phyloP scores from a whole-genome alignment of 2,329 filamentous ascomycete species.

The Trichophyton benhamiae region DNA sequence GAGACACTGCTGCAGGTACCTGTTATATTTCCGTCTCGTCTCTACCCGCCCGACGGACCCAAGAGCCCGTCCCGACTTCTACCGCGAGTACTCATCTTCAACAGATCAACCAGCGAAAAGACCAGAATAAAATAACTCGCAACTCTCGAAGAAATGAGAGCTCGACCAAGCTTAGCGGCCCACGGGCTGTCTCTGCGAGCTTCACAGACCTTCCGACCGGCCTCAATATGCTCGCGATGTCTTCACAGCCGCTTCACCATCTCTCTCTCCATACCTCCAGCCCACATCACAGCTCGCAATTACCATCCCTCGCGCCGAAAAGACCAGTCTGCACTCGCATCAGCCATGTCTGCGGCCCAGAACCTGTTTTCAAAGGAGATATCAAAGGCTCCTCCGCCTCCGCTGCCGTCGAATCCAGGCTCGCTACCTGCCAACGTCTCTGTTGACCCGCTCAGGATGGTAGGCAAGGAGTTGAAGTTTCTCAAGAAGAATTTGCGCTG shows the following conservation, averaged over 20 bases:
- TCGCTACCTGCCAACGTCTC: slow-evolving; percentile 42
- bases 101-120: neutral
- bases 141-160: slow-evolving; percentile 7
- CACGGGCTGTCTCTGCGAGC: slow-evolving; percentile 19
- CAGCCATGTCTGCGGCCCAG: slow-evolving; percentile 42
- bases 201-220: slow-evolving; percentile 23
- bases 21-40: neutral
- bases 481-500: slow-evolving; percentile 87
- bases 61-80: neutral
- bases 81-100: neutral
- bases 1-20: neutral
- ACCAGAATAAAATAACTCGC: neutral
- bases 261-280: slow-evolving; percentile 9
- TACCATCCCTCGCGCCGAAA: slow-evolving; percentile 30
- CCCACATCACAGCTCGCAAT: slow-evolving; percentile 22
- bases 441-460: slow-evolving; percentile 76
- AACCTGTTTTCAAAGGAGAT: slow-evolving; percentile 23
- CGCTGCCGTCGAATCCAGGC: slow-evolving; percentile 17
- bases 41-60: neutral
- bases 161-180: slow-evolving; percentile 12
- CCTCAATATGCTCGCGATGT: slow-evolving; percentile 31
- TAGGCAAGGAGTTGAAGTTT: slow-evolving; percentile 94
- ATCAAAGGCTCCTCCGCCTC: slow-evolving; percentile 26
- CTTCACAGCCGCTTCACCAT: slow-evolving; percentile 22
- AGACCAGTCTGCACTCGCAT: slow-evolving; percentile 30